phyloP scores from a whole-genome alignment of 257 asterid species.

The Parsonsia alboflavescens region DNA sequence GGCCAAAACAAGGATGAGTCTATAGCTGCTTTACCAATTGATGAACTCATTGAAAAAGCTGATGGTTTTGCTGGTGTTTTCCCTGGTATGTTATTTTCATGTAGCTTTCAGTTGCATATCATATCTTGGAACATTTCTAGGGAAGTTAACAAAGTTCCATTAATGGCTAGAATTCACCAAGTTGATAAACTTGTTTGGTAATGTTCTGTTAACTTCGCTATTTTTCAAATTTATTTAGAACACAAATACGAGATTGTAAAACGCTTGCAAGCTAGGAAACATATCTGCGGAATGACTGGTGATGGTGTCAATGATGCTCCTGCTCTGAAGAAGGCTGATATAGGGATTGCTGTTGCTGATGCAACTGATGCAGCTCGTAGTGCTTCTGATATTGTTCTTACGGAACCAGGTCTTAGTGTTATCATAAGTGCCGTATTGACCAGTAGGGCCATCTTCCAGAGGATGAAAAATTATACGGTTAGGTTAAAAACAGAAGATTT shows the following conservation, averaged over 20 bases:
- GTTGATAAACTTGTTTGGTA: background rate
- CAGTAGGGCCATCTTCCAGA: constrained; percentile 92
- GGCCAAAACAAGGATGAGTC: constrained; percentile 98
- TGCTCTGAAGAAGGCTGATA: constrained; percentile 94
- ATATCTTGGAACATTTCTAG: background rate
- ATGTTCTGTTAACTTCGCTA: background rate
- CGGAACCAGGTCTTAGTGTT: constrained; percentile 97
- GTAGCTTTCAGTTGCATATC: background rate
- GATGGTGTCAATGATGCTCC: constrained; percentile 99
- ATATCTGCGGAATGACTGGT: constrained; percentile 98
- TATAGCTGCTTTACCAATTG: constrained; percentile 83
- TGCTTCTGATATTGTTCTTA: constrained; percentile 97
- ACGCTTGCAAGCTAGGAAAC: constrained; percentile 96
- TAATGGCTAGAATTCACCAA: background rate
- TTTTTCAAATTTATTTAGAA: constrained; percentile 39
- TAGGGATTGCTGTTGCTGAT: constrained; percentile 97
- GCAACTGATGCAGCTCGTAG: constrained; percentile 99
- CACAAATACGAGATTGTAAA: constrained; percentile 96
- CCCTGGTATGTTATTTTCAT: constrained; percentile 53
- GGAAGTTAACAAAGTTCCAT: background rate
- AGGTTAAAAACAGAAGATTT: background rate
- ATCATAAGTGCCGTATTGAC: constrained; percentile 98
- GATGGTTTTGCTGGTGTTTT: constrained; percentile 99
- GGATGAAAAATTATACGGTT: constrained; percentile 99
- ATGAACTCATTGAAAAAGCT: constrained; percentile 95